phyloP scores from a whole-genome alignment of 1,284 basidiomycete genomes.

The Apiotrichum laibachii region DNA sequence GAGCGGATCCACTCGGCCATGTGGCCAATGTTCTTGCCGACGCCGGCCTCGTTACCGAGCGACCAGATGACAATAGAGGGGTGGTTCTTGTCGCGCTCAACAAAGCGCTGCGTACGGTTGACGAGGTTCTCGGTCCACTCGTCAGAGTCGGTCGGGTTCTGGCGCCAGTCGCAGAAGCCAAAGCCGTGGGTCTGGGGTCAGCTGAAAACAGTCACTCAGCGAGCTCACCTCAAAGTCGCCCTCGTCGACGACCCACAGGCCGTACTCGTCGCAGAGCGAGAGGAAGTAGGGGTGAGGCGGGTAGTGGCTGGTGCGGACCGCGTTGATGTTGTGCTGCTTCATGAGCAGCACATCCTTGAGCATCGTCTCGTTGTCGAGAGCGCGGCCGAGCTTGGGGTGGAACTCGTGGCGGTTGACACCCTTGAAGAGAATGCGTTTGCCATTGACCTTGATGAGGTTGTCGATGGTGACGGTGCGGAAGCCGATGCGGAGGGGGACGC shows the following conservation, averaged over 20 bases:
- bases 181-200: constrained; percentile 26
- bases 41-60: constrained; percentile 29
- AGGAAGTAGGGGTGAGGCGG: constrained; percentile 29
- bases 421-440: constrained; percentile 22
- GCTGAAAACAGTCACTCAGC: neutral
- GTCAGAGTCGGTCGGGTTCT: constrained; percentile 16
- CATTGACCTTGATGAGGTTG: constrained; percentile 28
- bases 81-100: constrained; percentile 35
- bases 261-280: constrained; percentile 28
- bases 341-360: constrained; percentile 26
- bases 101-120: constrained; percentile 22
- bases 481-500: constrained; percentile 20
- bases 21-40: constrained; percentile 24
- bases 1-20: constrained; percentile 19
- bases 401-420: constrained; percentile 33
- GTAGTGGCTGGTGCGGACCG: constrained; percentile 28
- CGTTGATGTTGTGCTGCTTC: constrained; percentile 33
- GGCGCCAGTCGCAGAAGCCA: constrained; percentile 17
- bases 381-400: constrained; percentile 21
- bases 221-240: constrained; percentile 21
- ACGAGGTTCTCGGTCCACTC: constrained; percentile 20
- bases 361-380: constrained; percentile 22
- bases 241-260: constrained; percentile 35
- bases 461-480: constrained; percentile 27
- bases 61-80: constrained; percentile 29